Conservation (phyloP, 257 asterid genomes). For the Eucommia ulmoides region DNA sequence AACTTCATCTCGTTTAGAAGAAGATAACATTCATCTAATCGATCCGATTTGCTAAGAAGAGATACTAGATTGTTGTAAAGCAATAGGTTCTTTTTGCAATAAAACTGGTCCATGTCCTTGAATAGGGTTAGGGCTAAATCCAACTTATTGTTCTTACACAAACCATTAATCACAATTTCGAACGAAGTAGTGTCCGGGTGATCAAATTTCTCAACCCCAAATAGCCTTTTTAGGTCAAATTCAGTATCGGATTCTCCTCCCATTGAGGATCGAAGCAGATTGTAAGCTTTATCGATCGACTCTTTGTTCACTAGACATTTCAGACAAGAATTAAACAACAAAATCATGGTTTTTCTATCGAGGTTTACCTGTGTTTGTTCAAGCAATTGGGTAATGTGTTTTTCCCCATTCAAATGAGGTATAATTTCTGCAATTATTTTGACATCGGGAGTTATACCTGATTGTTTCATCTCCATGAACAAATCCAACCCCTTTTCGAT, state of each 20-base stretch:
- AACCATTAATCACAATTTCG: conserved; percentile 54
- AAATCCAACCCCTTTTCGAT: conserved; percentile 39
- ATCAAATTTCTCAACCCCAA: conserved; percentile 12
- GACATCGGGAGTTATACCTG: conserved; percentile 52
- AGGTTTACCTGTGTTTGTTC: conserved; percentile 29
- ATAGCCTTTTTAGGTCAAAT: conserved; percentile 20
- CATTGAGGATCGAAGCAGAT: conserved; percentile 31
- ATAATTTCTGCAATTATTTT: conserved; percentile 40
- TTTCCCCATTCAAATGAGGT: conserved; percentile 32
- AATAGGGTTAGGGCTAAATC: conserved; percentile 59
- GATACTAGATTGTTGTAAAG: conserved; percentile 59
- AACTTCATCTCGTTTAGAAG: conserved; percentile 59
- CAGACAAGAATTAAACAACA: conserved; percentile 35
- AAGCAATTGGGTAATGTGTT: conserved; percentile 34
- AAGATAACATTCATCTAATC: conserved; percentile 42
- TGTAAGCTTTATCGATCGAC: conserved; percentile 47
- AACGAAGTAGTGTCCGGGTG: conserved; percentile 37
- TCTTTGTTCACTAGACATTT: conserved; percentile 43
- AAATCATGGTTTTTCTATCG: conserved; percentile 27
- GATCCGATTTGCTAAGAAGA: conserved; percentile 42
- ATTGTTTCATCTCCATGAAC: conserved; percentile 37
- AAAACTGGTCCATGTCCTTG: conserved; percentile 34
- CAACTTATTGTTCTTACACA: conserved; percentile 44
- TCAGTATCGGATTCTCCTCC: conserved; percentile 18
- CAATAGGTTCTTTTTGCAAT: conserved; percentile 41